Conservation (phyloP, 2,329 filamentous ascomycete genomes). For the Fusarium sp. region DNA sequence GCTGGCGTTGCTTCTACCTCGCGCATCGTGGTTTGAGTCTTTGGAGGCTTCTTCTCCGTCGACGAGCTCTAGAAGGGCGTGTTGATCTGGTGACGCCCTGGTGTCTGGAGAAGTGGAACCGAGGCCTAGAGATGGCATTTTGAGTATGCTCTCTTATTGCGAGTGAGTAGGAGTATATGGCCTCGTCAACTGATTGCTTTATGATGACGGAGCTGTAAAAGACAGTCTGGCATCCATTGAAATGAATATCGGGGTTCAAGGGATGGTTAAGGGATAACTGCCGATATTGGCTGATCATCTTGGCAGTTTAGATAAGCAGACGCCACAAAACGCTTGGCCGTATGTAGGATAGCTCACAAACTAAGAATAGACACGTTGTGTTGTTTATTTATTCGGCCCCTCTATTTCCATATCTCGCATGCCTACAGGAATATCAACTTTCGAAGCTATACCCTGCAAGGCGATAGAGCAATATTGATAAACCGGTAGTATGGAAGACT, state of each 20-base stretch:
- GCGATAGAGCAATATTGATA: too few species aligned
- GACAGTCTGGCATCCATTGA: background rate
- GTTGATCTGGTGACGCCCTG: slow-evolving; percentile 22
- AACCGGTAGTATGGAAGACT: too few species aligned
- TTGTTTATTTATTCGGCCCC: too few species aligned
- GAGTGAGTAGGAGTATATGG: background rate
- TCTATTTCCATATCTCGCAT: too few species aligned
- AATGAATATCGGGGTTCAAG: background rate
- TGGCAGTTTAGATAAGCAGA: slow-evolving; percentile 17
- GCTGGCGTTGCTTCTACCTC: background rate
- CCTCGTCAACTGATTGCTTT: background rate
- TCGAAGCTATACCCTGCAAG: too few species aligned
- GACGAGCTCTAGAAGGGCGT: slow-evolving; percentile 19
- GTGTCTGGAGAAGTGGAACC: slow-evolving; percentile 22
- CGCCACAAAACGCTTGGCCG: background rate
- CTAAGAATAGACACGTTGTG: background rate
- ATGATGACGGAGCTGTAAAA: background rate
- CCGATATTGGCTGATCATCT: background rate
- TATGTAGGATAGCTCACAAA: slow-evolving; percentile 3
- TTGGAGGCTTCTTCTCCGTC: slow-evolving; percentile 13
- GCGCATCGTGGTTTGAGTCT: background rate
- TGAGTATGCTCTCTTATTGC: fast-evolving
- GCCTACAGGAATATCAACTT: too few species aligned
- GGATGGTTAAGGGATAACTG: slow-evolving; percentile 12
- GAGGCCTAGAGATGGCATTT: background rate